Evolutionary conservation across 1,284 basidiomycete species (phyloP), one percentile per base, ranked within the genome.

Genomic region (Fomitopsis betulina): DNA sequence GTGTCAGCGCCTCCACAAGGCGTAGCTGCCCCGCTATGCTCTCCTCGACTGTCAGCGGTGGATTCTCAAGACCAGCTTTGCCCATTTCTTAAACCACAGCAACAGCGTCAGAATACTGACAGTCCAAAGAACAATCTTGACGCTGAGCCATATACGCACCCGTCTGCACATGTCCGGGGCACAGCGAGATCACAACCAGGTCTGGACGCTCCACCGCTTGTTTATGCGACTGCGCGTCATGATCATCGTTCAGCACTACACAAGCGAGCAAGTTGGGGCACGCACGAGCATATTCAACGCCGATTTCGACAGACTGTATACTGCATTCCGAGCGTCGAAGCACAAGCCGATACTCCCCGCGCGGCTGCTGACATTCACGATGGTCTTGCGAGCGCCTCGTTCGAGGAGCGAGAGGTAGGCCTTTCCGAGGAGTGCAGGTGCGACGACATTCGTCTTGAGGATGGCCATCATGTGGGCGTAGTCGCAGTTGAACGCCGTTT

Each of bases 131-230:
- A 12, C 2, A 9, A 15, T 7, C 8, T 2, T 3, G 35, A 15
- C 35, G 13, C 12, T 15, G 35, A 37, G 8, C 8, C 13, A 5
- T 37, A 37, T 1, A 54, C 59, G 38, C 39, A 68, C 70, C 71
- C 70, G 68, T 75, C 63, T 69, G 72, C 21, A 70, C 65, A 64
- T 66, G 71, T 0, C 65, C 70, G 5, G 69, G 69, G 58, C 70
- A 67, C 1, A 72, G 42, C 1, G 62, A 53, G 17, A 70, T 56
- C 1, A 60, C 55, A 13, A 66, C 65, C 19, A 70, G 39, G 50
- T 72, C 63, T 3, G 66, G 65, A n/a, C 60, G 54, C 35, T 64
- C 64, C 25, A 58, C 55, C 5, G 62, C 63, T 60, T 72, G 72
- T 59, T 75, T 75, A 56, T 67, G 69, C 10, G 67, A 70, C 69